Percentiles rank a stretch among this genome's conserved stretches.
Conservation (phyloP, 1,284 basidiomycete genomes). For the Cryptococcus amylolentus region DNA sequence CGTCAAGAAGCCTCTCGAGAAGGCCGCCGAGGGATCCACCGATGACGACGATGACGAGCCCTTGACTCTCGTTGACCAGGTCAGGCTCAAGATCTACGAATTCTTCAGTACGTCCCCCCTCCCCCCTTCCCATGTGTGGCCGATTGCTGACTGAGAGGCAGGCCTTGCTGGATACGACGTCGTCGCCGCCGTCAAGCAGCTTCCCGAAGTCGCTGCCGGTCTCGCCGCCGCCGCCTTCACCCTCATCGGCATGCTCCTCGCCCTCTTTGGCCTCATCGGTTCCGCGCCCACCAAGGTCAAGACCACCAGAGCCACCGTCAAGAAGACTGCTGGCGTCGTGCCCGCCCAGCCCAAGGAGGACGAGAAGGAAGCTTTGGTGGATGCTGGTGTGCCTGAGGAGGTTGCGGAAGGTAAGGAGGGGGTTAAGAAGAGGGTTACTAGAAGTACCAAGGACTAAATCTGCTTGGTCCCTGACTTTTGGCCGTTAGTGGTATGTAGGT, state of each 20-base stretch:
- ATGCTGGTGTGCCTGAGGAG: slow-evolving; percentile 28
- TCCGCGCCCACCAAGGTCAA: slow-evolving; percentile 42
- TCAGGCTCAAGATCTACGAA: slow-evolving; percentile 44
- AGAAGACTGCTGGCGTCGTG: slow-evolving; percentile 19
- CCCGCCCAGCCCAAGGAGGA: slow-evolving; percentile 8
- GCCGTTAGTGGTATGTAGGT: background rate
- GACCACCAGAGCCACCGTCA: slow-evolving; percentile 24
- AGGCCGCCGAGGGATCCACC: slow-evolving; percentile 49
- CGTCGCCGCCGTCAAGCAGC: slow-evolving; percentile 67
- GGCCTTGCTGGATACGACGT: slow-evolving; percentile 38
- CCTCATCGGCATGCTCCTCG: slow-evolving; percentile 75
- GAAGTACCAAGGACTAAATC: slow-evolving; percentile 23
- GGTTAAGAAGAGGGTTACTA: slow-evolving; percentile 37
- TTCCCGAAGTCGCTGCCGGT: slow-evolving; percentile 79
- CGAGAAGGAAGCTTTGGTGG: slow-evolving; percentile 26
- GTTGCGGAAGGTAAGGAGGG: slow-evolving; percentile 29
- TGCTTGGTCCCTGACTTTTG: too few relatives aligned
- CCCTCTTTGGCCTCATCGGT: slow-evolving; percentile 72
- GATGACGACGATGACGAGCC: slow-evolving; percentile 53
- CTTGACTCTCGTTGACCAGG: slow-evolving; percentile 36
- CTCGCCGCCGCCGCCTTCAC: slow-evolving; percentile 69
- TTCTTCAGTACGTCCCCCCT: slow-evolving; percentile 39
- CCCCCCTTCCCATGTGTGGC: background rate
- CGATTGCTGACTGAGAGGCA: background rate
- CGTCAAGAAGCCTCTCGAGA: slow-evolving; percentile 61